Evolutionary conservation across 805 yeast species (phyloP).

Genomic region (Lachancea waltii): DNA sequence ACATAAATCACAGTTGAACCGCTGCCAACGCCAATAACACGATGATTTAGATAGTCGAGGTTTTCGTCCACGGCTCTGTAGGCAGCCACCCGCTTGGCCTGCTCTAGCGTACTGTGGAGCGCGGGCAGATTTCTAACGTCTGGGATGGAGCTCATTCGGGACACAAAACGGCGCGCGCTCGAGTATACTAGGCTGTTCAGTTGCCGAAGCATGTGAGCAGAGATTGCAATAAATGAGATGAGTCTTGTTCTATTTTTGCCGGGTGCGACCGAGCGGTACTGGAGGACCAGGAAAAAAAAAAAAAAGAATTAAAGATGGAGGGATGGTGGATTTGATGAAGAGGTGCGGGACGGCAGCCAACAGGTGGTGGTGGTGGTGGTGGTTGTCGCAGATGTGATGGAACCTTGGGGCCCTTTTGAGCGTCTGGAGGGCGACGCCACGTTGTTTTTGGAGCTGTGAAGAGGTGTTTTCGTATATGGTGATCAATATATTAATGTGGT

Average conservation of each 20-base stretch:
- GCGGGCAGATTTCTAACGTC: constrained; percentile 24
- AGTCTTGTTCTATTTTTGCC: constrained; percentile 1
- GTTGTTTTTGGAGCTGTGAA: no score
- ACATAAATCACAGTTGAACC: constrained; percentile 97
- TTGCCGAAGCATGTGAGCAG: constrained; percentile 3
- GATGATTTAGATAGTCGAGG: constrained; percentile 47
- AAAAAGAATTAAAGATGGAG: no score
- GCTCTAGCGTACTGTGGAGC: constrained; percentile 48
- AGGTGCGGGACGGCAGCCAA: no score
- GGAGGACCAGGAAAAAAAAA: no score
- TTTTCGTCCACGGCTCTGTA: constrained; percentile 83
- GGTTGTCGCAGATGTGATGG: no score
- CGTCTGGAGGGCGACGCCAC: no score
- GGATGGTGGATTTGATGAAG: no score
- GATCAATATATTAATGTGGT: no score
- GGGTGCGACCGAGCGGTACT: no score
- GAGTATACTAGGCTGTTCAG: constrained; percentile 2
- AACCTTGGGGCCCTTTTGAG: no score
- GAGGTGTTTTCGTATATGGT: no score
- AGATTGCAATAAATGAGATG: background rate
- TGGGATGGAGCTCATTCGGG: constrained; percentile 9
- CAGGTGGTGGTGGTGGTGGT: no score
- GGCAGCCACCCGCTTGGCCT: constrained; percentile 87
- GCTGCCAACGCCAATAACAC: constrained; percentile 87
- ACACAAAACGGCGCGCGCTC: constrained; percentile 6